phyloP scores from a whole-genome alignment of 805 yeast genomes.

The Teunomyces lycoperdinae region DNA sequence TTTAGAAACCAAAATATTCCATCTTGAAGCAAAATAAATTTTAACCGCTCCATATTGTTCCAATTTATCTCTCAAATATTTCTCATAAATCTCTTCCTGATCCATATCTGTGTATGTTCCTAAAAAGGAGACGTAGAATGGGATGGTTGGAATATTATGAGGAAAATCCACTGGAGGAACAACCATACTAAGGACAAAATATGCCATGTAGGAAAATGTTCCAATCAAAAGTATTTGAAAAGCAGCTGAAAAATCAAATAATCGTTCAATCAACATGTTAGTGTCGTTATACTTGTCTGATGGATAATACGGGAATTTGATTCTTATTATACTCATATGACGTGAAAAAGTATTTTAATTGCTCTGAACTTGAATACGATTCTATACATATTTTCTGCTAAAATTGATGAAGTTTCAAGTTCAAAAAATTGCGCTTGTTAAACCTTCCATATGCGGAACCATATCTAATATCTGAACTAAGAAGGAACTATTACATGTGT shows the following conservation, averaged over 20 bases:
- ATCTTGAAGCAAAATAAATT: constrained; percentile 56
- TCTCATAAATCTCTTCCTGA: constrained; percentile 45
- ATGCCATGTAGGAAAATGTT: background rate
- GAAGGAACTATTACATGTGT: background rate
- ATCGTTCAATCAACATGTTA: background rate
- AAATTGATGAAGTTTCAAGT: background rate
- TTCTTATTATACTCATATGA: background rate
- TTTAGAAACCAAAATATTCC: constrained; percentile 54
- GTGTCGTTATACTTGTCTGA: background rate
- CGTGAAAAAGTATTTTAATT: background rate
- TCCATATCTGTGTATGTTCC: constrained; percentile 44
- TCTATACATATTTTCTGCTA: background rate
- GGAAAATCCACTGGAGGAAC: constrained; percentile 54
- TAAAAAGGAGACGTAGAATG: constrained; percentile 54
- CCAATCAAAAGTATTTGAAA: constrained; percentile 2
- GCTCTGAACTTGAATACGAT: background rate
- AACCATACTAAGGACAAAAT: constrained; percentile 12
- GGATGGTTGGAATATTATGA: constrained; percentile 55
- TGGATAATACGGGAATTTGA: background rate
- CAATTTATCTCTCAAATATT: constrained; percentile 41
- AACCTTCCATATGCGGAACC: background rate
- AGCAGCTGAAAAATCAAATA: background rate
- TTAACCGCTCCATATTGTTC: constrained; percentile 58
- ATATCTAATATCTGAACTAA: background rate
- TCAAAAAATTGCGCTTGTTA: background rate